Evolutionary conservation across 129 eudicot species (phyloP).

Genomic region (Cynara cardunculus): DNA sequence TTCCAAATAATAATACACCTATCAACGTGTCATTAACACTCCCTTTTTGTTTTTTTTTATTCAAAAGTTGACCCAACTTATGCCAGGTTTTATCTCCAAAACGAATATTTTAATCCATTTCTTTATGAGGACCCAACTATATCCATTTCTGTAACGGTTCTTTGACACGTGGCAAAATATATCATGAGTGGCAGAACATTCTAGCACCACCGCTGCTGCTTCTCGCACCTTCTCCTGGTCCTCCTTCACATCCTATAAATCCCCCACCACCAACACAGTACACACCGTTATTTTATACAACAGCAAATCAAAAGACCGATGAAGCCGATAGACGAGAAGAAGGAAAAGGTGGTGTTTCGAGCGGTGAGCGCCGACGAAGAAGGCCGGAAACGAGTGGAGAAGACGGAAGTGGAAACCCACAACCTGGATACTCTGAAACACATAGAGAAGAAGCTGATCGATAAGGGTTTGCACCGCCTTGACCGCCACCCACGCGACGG

Average conservation of each 20-base stretch:
- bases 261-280: neutral
- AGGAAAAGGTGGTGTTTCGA: slow-evolving; percentile 45
- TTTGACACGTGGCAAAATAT: neutral
- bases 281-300: neutral
- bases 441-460: slow-evolving; percentile 54
- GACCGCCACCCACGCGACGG: slow-evolving; percentile 69
- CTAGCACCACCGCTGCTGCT: slow-evolving; percentile 2
- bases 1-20: too few relatives aligned
- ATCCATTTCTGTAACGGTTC: too few relatives aligned
- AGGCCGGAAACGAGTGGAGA: slow-evolving; percentile 51
- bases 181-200: slow-evolving; percentile 7
- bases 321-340: slow-evolving; percentile 36
- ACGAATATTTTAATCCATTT: too few relatives aligned
- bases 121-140: too few relatives aligned
- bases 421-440: slow-evolving; percentile 52
- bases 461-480: slow-evolving; percentile 55
- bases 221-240: neutral
- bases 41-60: too few relatives aligned
- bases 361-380: slow-evolving; percentile 49
- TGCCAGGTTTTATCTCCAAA: too few relatives aligned
- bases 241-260: neutral
- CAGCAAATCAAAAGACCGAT: slow-evolving; percentile 7
- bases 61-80: too few relatives aligned
- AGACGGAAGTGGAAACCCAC: slow-evolving; percentile 29
- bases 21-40: too few relatives aligned